A percentile compares a stretch with the other conserved stretches of the same genome.
phyloP scores from a whole-genome alignment of 768 basidiomycete genomes.

The Pleurotus citrinopileatus region DNA sequence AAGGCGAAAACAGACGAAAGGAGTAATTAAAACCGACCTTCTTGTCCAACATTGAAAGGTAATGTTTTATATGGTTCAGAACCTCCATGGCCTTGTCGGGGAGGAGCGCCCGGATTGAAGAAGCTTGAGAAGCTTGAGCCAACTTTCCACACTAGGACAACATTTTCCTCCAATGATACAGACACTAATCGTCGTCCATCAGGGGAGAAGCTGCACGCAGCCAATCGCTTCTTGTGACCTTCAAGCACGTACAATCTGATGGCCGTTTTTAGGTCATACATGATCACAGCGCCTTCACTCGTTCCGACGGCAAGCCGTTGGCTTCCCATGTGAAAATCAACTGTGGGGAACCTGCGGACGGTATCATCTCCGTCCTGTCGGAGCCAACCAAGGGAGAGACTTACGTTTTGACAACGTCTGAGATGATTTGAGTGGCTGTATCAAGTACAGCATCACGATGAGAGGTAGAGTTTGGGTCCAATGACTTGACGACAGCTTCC shows the following conservation, averaged over 20 bases:
- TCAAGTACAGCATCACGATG: conserved; percentile 84
- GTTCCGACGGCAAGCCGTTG: conserved; percentile 94
- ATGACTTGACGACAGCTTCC: conserved; percentile 94
- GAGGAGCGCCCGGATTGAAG: conserved; percentile 88
- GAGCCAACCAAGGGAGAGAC: conserved; percentile 20
- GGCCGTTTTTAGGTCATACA: conserved; percentile 97
- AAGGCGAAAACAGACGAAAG: neutral
- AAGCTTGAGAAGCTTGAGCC: conserved; percentile 87
- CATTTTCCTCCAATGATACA: conserved; percentile 79
- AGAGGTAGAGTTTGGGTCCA: conserved; percentile 83
- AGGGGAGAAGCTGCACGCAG: conserved; percentile 89
- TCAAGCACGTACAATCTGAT: conserved; percentile 94
- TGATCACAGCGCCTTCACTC: conserved; percentile 88
- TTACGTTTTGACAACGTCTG: conserved; percentile 91
- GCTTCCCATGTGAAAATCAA: conserved; percentile 87
- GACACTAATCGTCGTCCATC: conserved; percentile 91
- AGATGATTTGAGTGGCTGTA: conserved; percentile 90
- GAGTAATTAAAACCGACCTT: conserved; percentile 52
- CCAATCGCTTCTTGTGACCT: conserved; percentile 77
- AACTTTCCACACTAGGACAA: conserved; percentile 94
- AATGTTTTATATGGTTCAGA: conserved; percentile 88
- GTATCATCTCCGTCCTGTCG: neutral
- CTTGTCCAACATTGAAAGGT: conserved; percentile 79
- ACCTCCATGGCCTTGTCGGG: conserved; percentile 81
- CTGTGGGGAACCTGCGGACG: conserved; percentile 70